A percentile compares a stretch with the other conserved stretches of the same genome.
These are phyloP conservation scores for Coemansia sp. DNA, from an alignment of 371 early-diverging fungal genomes.

Conservation along the genomic window DNA sequence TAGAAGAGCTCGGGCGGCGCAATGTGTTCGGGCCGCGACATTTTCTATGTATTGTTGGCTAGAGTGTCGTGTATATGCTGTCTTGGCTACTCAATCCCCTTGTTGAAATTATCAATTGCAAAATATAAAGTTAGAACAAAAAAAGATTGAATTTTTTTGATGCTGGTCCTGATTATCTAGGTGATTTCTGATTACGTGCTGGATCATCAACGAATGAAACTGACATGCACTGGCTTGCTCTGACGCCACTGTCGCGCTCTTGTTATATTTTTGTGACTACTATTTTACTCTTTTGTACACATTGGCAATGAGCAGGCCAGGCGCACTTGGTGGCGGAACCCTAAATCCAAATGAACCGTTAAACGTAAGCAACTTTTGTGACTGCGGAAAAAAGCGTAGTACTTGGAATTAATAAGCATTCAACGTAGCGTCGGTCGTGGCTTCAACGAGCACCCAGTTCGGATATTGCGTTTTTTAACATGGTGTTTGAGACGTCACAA, in stretches of 20 bases:
- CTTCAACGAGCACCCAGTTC: constrained; percentile 31
- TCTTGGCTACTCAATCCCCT: no score
- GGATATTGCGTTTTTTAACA: constrained; percentile 29
- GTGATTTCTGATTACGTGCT: no score
- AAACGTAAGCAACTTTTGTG: constrained; percentile 9
- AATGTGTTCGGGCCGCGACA: constrained; percentile 93
- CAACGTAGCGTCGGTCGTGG: constrained; percentile 18
- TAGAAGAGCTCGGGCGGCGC: constrained; percentile 96
- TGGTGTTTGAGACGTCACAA: constrained; percentile 19
- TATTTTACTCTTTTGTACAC: background rate
- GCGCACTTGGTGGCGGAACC: background rate
- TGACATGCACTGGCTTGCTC: no score
- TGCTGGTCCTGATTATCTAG: background rate
- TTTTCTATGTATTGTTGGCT: constrained; percentile 25
- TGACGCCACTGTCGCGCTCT: no score
- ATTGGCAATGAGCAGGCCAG: constrained; percentile 1
- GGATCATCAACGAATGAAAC: no score
- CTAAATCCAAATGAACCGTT: background rate
- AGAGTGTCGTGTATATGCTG: no score
- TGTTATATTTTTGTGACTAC: no score
- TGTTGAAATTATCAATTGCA: no score
- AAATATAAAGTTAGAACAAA: no score
- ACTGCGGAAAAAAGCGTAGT: constrained; percentile 8
- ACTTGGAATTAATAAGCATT: background rate
- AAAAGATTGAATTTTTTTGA: background rate